Conservation (phyloP, 1,139 yeast genomes). For the Scheffersomyces titani region DNA sequence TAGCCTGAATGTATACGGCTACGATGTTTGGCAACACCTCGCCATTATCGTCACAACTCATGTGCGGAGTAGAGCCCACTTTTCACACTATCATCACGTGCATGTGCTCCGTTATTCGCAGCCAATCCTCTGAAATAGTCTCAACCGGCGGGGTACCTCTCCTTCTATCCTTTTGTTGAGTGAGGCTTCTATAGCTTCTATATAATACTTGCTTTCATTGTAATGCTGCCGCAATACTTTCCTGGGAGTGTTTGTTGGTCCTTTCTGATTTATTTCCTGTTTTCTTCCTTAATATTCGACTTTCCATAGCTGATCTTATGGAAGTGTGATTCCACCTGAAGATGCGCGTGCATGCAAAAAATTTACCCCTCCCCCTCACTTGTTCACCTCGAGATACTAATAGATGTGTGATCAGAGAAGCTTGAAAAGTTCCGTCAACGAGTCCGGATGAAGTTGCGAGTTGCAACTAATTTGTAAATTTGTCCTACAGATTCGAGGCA, state of each 20-base stretch:
- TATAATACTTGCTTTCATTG: not conserved
- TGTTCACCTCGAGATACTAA: not conserved
- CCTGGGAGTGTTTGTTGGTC: not conserved
- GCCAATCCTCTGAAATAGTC: not conserved
- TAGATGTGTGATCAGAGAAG: not conserved
- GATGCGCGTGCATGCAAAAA: not conserved
- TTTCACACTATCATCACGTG: not conserved
- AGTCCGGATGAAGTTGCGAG: not conserved
- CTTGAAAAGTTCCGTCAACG: not conserved
- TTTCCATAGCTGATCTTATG: not conserved
- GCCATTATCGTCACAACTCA: not conserved
- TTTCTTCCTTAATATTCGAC: not conserved
- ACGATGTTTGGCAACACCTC: not conserved
- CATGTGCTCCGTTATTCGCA: not conserved
- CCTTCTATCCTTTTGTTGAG: no score
- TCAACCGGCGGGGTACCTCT: not conserved
- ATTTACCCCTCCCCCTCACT: not conserved
- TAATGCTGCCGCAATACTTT: not conserved
- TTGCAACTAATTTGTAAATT: not conserved
- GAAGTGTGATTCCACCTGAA: not conserved
- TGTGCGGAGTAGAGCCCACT: conserved; percentile 1
- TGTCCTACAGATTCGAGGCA: not conserved
- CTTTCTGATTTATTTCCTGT: not conserved
- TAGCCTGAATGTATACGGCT: not conserved
- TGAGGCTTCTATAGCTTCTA: no score